Conservation (phyloP, 2,329 filamentous ascomycete species). For the Colletotrichum sp. region DNA sequence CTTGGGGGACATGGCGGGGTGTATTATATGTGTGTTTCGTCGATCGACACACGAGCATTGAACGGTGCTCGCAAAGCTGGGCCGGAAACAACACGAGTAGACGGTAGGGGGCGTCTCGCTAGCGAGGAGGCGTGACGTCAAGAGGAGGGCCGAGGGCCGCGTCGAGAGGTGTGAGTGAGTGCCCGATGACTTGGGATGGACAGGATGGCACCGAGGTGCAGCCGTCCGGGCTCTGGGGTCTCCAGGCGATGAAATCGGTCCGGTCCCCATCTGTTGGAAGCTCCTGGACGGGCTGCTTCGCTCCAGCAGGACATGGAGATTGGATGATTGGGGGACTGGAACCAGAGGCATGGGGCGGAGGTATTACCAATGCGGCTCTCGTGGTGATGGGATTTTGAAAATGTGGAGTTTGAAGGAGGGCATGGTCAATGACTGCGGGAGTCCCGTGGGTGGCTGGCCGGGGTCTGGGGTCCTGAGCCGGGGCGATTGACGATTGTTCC, state of each 20-base stretch:
- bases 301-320: not conserved
- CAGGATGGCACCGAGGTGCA: constrained; percentile 10
- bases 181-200: constrained; percentile 17
- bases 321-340: not conserved
- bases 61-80: not conserved
- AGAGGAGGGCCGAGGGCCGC: constrained; percentile 6
- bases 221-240: constrained; percentile 13
- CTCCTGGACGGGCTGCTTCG: not conserved
- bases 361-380: constrained; percentile 11
- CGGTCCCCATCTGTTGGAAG: constrained; percentile 8
- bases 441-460: not conserved
- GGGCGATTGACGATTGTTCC: not conserved
- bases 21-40: constrained; percentile 18
- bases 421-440: not conserved
- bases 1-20: not conserved
- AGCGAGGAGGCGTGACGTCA: constrained; percentile 16
- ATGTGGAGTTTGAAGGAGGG: not conserved
- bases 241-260: constrained; percentile 17
- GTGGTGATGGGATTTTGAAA: not conserved
- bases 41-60: not conserved
- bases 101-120: constrained; percentile 1
- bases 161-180: not conserved
- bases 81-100: not conserved
- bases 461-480: not conserved
- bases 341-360: not conserved